phyloP scores from a whole-genome alignment of 2,329 filamentous ascomycete species.

The Hypoxylon sp. region DNA sequence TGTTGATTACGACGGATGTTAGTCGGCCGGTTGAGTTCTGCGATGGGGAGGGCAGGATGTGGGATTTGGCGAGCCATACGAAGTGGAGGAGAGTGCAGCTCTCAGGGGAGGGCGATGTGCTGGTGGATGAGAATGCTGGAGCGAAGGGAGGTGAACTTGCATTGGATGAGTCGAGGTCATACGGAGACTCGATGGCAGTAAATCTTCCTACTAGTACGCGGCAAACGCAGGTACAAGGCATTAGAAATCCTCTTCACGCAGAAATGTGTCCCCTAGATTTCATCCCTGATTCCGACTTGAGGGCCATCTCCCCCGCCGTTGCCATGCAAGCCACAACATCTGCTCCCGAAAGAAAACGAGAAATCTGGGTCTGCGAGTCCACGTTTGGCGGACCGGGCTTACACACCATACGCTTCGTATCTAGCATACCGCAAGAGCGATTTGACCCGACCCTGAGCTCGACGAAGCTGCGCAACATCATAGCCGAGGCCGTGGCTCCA shows the following conservation, averaged over 20 bases:
- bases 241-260: too few species aligned
- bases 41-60: background rate
- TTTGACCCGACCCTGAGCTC: conserved; percentile 39
- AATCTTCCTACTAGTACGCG: too few species aligned
- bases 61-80: conserved; percentile 9
- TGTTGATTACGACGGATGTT: conserved; percentile 29
- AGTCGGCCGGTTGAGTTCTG: conserved; percentile 34
- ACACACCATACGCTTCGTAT: conserved; percentile 23
- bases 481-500: background rate
- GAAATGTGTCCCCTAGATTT: too few species aligned
- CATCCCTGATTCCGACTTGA: too few species aligned
- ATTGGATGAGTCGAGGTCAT: background rate
- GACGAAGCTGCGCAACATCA: conserved; percentile 27
- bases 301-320: too few species aligned
- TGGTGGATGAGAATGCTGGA: background rate
- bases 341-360: background rate
- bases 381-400: background rate
- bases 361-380: conserved; percentile 19
- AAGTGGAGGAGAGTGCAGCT: conserved; percentile 22
- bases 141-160: background rate
- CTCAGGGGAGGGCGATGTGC: background rate
- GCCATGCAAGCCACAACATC: background rate
- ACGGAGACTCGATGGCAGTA: background rate
- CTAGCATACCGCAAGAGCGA: conserved; percentile 14
- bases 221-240: too few species aligned